Base-by-base conservation (phyloP, 129 eudicot species). In the Kitagawia praeruptora region DNA sequence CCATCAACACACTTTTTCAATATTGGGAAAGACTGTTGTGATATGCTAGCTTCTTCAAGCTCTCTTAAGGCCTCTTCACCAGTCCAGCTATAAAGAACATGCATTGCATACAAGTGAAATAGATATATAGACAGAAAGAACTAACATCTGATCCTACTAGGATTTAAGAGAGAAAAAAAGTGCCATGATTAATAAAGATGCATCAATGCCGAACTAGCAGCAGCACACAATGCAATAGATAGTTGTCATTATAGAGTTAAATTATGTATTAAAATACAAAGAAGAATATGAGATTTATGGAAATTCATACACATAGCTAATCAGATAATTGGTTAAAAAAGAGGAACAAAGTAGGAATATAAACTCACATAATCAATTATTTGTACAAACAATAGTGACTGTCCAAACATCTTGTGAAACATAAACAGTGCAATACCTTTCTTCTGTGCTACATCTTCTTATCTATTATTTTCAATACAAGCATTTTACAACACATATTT, bases 21-120 rank as follows among this genome's bases (percentile, higher is more conserved):
- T 80, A 79, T 90, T 38, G 94, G 86, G 75, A 95, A 95, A 83
- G 89, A 87, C 86, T 90, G 93, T 81, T 79, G 83, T 78, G 97
- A 80, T 69, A 95, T 85, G 86, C 85, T 89, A 77, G 97, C 99
- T 84, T 92, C 99, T 81, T 92, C 82, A 48, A 95, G 94, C 91
- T 95, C 99, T 80, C 82, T 89, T 63, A 85, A 80, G 81, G 97
- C 99, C 85, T 90, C 90, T 51, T 90, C 91, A 51, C 89, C 97
- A 46, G 90, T 90, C 99, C 99, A 95, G 81, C 99, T 94, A 77
- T 18, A 70, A 74, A 72, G 64, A 42, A 73, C 28, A 66, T 34
- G 31, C 66, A 37, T 16, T 23, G 21, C 42, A 81, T 42, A 71
- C n/a, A 58, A 21, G 49, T 66, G 27, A 72, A 11, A 44, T 16